Base-by-base conservation (phyloP, 768 basidiomycete genomes). In the Pseudohyphozyma bogoriensis region DNA sequence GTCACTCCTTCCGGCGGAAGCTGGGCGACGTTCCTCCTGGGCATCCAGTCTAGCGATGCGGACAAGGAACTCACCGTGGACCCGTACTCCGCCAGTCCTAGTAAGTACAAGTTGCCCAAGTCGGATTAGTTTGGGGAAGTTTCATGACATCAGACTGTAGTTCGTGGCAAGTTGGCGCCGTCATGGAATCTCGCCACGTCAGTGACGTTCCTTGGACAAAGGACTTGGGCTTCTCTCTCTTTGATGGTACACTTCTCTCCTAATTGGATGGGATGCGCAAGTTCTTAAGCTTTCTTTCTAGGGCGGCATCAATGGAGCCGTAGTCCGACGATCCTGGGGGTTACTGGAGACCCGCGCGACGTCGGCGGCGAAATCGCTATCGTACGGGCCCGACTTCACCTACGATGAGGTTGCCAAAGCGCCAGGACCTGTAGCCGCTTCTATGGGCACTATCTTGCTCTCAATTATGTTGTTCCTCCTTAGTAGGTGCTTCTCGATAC, bases 381-480 rank as follows among this genome's bases (percentile, higher is more conserved):
- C 72, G 18, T 91, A 92, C 68, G 91, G 87, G 8, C 76, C 81
- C 0, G 69, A 79, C 4, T 89, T 95, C 77, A 76, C 75, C 49
- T 93, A 91, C 71, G 82, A 83, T 52, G 89, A 92, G 72, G 85
- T 85, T 59, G 47, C 69, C 64, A 56, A 58, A 20, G 50, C 56
- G 10, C 39, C 58, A 35, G 56, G 51, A 9, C 63, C 59, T 2
- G 24, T 73, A 50, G 29, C 32, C 1, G 64, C 66, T 18, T 29
- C 68, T 31, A 18, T 70, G 26, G 32, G 39, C 15, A 58, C 52
- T 22, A 9, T 62, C 33, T 15, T 47, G 20, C 31, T 65, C 13
- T n/a, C n/a, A n/a, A n/a, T 56, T 42, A 32, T 18, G 58, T 53
- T 51, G 55, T 11, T 49, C 59, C 32, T 37, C 44, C 26, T 29